These are phyloP conservation scores for Fusarium newnesense DNA, from an alignment of 2,329 filamentous ascomycete species.

Conservation along the genomic window DNA sequence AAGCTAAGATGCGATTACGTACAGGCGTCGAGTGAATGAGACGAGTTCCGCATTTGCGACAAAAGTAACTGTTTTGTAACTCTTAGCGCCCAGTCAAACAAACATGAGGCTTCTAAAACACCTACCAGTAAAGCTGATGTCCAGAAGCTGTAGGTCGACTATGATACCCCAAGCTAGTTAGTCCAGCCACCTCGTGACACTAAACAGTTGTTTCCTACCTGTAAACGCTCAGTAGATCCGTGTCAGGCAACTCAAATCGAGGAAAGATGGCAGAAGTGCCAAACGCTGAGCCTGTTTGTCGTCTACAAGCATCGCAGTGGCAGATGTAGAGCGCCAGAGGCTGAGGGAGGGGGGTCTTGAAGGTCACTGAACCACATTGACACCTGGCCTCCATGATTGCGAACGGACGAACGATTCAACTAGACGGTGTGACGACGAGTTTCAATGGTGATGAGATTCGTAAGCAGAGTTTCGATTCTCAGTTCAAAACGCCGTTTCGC, in stretches of 20 bases:
- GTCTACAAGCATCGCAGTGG: constrained; percentile 74
- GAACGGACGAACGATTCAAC: not conserved
- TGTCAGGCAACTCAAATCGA: constrained; percentile 66
- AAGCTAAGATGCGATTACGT: constrained; percentile 38
- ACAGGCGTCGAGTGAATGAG: constrained; percentile 71
- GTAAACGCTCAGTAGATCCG: constrained; percentile 63
- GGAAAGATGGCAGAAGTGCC: constrained; percentile 77
- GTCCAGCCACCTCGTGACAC: not conserved
- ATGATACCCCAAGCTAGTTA: constrained; percentile 8
- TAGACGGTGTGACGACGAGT: not conserved
- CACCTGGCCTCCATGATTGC: constrained; percentile 67
- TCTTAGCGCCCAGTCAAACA: constrained; percentile 7
- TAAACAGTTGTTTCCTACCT: constrained; percentile 45
- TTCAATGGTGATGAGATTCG: not conserved
- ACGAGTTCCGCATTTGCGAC: constrained; percentile 72
- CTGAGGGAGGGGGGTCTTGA: constrained; percentile 68
- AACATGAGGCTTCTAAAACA: not conserved
- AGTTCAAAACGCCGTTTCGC: not conserved
- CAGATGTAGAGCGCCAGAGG: constrained; percentile 77
- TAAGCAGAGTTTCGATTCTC: not conserved
- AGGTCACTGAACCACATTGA: constrained; percentile 72
- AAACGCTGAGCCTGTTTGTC: constrained; percentile 73
- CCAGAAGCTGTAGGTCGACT: constrained; percentile 69
- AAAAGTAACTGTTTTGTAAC: constrained; percentile 66
- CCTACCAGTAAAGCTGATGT: constrained; percentile 67